A percentile compares a stretch with the other conserved stretches of the same genome.
Conservation (phyloP, 257 asterid species). For the Paulownia fortunei region DNA sequence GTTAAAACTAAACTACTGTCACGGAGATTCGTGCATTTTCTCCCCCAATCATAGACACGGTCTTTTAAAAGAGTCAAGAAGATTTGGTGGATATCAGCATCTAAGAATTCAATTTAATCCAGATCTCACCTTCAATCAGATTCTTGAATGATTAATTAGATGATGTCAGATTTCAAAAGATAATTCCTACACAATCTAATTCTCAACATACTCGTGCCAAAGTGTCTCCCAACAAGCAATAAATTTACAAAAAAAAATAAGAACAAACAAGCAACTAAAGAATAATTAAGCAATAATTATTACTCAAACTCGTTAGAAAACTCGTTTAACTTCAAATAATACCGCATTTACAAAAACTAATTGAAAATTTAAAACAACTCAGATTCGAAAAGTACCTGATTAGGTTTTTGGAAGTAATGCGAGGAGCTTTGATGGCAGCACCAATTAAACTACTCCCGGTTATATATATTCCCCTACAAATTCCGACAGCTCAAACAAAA, state of each 20-base stretch:
- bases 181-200: conserved; percentile 17
- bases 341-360: background rate
- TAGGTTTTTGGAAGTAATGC: conserved; percentile 81
- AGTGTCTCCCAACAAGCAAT: conserved; percentile 16
- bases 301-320: background rate
- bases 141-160: background rate
- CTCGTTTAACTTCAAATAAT: background rate
- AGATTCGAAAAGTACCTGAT: conserved; percentile 57
- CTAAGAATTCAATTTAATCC: background rate
- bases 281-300: background rate
- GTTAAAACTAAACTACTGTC: background rate
- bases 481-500: background rate
- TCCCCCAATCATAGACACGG: background rate
- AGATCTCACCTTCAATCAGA: conserved; percentile 8
- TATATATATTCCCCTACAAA: conserved; percentile 73
- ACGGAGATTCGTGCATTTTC: background rate
- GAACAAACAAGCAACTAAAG: background rate
- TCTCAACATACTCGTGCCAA: background rate
- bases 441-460: conserved; percentile 88
- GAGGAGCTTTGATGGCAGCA: conserved; percentile 86
- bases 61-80: background rate
- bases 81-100: conserved; percentile 19
- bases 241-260: conserved; percentile 14
- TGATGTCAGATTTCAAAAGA: background rate
- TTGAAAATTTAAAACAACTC: conserved; percentile 7